Conservation (phyloP, 106 monocot species). For the Iris macrosiphon region DNA sequence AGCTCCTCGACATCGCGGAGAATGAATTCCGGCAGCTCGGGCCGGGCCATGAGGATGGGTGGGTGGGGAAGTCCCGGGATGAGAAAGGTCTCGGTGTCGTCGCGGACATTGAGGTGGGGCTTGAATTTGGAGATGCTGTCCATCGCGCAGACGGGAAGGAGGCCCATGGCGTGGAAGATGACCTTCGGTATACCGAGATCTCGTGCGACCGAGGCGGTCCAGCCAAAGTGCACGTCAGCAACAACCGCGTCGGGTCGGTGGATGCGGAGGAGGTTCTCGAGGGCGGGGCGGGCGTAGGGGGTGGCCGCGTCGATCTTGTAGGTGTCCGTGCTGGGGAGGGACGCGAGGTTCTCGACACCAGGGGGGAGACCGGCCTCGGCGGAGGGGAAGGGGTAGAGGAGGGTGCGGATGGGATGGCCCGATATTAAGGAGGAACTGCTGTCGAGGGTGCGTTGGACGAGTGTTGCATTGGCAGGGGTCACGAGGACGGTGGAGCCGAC, state of each 20-base stretch:
- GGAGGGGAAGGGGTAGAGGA: constrained; percentile 33
- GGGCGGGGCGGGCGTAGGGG: constrained; percentile 8
- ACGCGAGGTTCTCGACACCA: constrained; percentile 15
- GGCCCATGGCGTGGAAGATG: constrained; percentile 20
- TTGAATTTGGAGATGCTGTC: neutral
- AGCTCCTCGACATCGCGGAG: neutral
- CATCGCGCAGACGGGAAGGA: constrained; percentile 10
- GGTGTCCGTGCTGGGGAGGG: neutral
- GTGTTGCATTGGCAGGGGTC: constrained; percentile 27
- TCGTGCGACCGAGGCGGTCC: constrained; percentile 17
- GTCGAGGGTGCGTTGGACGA: constrained; percentile 12
- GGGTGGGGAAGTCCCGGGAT: constrained; percentile 26
- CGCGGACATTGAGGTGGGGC: neutral
- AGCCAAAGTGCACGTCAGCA: constrained; percentile 18
- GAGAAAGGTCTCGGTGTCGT: constrained; percentile 8
- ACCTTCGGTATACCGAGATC: constrained; percentile 24
- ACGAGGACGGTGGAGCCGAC: constrained; percentile 20
- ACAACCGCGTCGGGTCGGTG: constrained; percentile 21
- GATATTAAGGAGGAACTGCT: neutral
- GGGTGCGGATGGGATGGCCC: constrained; percentile 1
- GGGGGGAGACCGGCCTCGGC: constrained; percentile 6
- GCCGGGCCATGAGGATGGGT: constrained; percentile 14
- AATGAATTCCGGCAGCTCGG: constrained; percentile 10
- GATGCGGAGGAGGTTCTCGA: neutral
- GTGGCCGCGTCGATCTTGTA: constrained; percentile 2